Evolutionary conservation across 257 asterid species (phyloP).

Genomic region (Jacaranda copaia): DNA sequence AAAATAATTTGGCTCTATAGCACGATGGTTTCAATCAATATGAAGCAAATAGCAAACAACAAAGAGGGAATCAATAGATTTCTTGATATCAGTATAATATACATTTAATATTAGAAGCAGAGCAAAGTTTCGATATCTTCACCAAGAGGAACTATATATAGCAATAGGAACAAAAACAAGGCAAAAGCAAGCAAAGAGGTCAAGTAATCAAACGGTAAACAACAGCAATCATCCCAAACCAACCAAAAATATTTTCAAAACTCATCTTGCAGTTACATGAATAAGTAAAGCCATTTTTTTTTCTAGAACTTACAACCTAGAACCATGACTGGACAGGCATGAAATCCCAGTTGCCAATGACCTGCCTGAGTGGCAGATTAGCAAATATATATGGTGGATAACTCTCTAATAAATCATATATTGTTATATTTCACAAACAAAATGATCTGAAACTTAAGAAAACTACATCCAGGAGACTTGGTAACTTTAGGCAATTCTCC

Average conservation of each 20-base stretch:
- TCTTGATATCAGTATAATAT: too few relatives aligned
- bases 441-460: not conserved
- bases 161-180: not conserved
- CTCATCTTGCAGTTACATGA: too few relatives aligned
- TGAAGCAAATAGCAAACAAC: too few relatives aligned
- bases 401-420: not conserved
- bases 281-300: not conserved
- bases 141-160: not conserved
- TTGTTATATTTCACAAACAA: not conserved
- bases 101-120: slow-evolving; percentile 13
- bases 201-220: not conserved
- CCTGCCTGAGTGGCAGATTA: not conserved
- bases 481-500: not conserved
- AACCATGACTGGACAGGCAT: not conserved
- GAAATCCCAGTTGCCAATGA: not conserved
- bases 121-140: too few relatives aligned
- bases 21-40: too few relatives aligned
- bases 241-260: not conserved
- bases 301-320: not conserved
- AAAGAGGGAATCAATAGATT: too few relatives aligned
- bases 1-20: too few relatives aligned
- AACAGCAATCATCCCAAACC: not conserved
- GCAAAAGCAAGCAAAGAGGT: not conserved
- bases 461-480: not conserved
- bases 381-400: not conserved